Evolutionary conservation across 306 rosid species (phyloP).

Genomic region (Canavalia ensiformis): DNA sequence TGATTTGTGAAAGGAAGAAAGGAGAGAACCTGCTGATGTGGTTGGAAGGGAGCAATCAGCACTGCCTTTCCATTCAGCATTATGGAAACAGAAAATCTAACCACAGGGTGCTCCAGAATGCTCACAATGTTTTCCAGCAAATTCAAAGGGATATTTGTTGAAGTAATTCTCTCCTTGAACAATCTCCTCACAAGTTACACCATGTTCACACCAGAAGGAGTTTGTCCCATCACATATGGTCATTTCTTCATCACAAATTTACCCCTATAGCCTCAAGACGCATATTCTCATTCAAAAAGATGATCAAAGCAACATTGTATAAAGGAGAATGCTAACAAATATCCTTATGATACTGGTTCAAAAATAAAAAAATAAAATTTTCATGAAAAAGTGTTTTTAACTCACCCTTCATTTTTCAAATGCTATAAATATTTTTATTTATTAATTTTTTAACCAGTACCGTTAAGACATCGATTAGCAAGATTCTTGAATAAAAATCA

Average conservation of each 20-base stretch:
- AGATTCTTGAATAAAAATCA: neutral
- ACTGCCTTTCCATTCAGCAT: slow-evolving; percentile 52
- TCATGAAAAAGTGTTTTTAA: too few relatives aligned
- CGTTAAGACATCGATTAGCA: too few relatives aligned
- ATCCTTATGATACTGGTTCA: too few relatives aligned
- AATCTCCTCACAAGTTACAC: slow-evolving; percentile 50
- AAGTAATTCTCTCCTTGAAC: slow-evolving; percentile 52
- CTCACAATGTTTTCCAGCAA: slow-evolving; percentile 47
- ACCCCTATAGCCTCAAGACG: slow-evolving; percentile 29
- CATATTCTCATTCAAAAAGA: slow-evolving; percentile 22
- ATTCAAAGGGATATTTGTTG: slow-evolving; percentile 46
- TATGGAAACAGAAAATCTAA: slow-evolving; percentile 50
- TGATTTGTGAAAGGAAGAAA: slow-evolving; percentile 2
- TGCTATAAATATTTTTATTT: too few relatives aligned
- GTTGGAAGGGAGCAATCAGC: slow-evolving; percentile 51
- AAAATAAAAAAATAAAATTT: too few relatives aligned
- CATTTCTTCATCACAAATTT: slow-evolving; percentile 54
- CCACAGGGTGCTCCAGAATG: slow-evolving; percentile 46
- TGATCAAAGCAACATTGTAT: neutral
- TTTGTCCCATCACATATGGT: slow-evolving; percentile 56
- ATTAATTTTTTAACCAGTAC: too few relatives aligned
- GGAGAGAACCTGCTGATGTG: slow-evolving; percentile 44
- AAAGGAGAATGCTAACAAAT: neutral
- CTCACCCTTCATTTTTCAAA: too few relatives aligned
- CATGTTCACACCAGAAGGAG: slow-evolving; percentile 57